phyloP scores from a whole-genome alignment of 192 early-diverging fungal species.

The Lunasporangiospora selenospora region DNA sequence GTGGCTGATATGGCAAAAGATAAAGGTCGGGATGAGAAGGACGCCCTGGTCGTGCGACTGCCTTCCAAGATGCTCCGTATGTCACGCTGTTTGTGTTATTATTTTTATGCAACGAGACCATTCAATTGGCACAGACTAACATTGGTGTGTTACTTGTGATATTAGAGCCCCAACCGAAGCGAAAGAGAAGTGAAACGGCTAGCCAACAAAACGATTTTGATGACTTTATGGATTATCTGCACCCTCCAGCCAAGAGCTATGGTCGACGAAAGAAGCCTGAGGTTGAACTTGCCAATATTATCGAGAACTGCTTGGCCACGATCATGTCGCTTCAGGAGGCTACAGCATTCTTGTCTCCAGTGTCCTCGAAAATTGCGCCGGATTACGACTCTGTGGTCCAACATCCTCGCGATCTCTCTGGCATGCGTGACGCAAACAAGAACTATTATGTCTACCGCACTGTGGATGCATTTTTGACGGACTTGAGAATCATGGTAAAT shows the following conservation, averaged over 20 bases:
- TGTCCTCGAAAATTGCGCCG: constrained; percentile 50
- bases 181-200: constrained; percentile 43
- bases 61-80: constrained; percentile 44
- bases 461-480: constrained; percentile 54
- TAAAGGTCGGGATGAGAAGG: constrained; percentile 38
- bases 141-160: not conserved
- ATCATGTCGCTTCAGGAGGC: constrained; percentile 56
- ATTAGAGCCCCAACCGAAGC: constrained; percentile 23
- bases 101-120: too few species aligned
- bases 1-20: constrained; percentile 39
- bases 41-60: constrained; percentile 35
- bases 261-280: constrained; percentile 58
- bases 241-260: constrained; percentile 52
- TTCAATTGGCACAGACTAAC: too few species aligned
- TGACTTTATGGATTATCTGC: constrained; percentile 46
- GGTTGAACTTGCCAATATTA: constrained; percentile 54
- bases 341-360: constrained; percentile 55
- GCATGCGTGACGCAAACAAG: constrained; percentile 61
- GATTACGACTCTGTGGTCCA: constrained; percentile 61
- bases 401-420: constrained; percentile 58
- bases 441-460: constrained; percentile 54
- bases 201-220: constrained; percentile 25
- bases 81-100: not conserved
- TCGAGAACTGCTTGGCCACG: constrained; percentile 47
- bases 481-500: constrained; percentile 58